Base-by-base conservation (phyloP, 495 filamentous ascomycete genomes). In the Aspergillus coremiiformis region DNA sequence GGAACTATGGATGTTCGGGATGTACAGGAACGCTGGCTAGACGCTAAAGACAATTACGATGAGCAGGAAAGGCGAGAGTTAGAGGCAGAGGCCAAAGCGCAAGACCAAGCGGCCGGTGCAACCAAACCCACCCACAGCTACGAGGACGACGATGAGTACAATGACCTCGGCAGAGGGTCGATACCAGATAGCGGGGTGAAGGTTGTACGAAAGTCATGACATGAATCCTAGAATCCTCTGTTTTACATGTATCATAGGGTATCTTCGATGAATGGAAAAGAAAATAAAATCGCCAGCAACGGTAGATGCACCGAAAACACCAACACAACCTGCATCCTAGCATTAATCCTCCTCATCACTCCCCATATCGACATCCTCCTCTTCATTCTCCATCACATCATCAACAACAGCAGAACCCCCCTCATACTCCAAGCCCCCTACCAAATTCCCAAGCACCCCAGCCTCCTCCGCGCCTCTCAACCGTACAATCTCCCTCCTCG, bases 1-100 rank as follows among this genome's bases (percentile, higher is more conserved):
- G 83, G 84, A 14, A 74, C 80, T 52, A 83, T 91, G 80, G 88
- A 93, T 64, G 80, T 87, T 3, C 72, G 80, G 42, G 93, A 98
- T 69, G 82, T 96, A 56, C 90, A 98, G 67, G 93, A 98, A 70
- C 73, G 93, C 59, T 98, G 93, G 93, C 63, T 98, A 9, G 90
- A 96, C 68, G 72, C 82, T 27, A 91, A 89, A 63, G 93, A 95
- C 11, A 87, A 82, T 55, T 90, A 87, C 63, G 93, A 98, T 68
- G 87, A 87, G 47, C 61, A 78, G 50, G 93, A 98, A 71, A 65
- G 77, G 60, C 77, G 76, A 63, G 76, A 86, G 55, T 78, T 84
- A 72, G 84, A 88, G 61, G 84, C 84, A 59, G 78, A 81, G 48
- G 74, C 66, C 5, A 71, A 64, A 49, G 62, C 64, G 35, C 68